Percentiles rank a stretch among this genome's conserved stretches.
Conservation (phyloP, 2,329 filamentous ascomycete species). For the Elsinoe australis region DNA sequence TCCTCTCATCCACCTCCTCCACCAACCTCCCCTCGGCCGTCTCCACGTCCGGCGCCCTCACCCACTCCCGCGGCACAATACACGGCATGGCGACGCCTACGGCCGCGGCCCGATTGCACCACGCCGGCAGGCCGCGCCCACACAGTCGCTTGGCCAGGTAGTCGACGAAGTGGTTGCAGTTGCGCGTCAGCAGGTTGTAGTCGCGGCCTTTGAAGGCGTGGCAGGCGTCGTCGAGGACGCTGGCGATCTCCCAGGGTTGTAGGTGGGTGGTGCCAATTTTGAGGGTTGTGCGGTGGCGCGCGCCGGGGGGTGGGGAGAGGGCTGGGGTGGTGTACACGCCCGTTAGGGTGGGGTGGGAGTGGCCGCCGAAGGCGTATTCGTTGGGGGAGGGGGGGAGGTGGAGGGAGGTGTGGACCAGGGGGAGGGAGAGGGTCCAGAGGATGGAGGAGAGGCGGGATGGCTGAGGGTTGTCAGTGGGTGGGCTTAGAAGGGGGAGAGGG, state of each 20-base stretch:
- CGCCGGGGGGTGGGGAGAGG: conserved; percentile 66
- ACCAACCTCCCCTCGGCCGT: conserved; percentile 63
- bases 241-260: conserved; percentile 60
- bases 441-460: conserved; percentile 67
- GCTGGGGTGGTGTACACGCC: conserved; percentile 71
- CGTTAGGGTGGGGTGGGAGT: conserved; percentile 61
- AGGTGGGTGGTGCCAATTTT: conserved; percentile 67
- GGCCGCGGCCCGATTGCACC: conserved; percentile 77
- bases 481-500: neutral
- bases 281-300: conserved; percentile 65
- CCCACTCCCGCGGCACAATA: conserved; percentile 74
- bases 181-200: conserved; percentile 75
- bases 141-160: conserved; percentile 68
- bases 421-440: conserved; percentile 69
- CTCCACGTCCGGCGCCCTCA: conserved; percentile 69
- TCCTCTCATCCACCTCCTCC: conserved; percentile 42
- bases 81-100: conserved; percentile 76
- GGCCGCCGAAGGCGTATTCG: conserved; percentile 81
- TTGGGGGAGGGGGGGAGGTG: conserved; percentile 59
- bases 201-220: conserved; percentile 59
- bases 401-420: conserved; percentile 73
- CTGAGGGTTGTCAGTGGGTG: conserved; percentile 34
- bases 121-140: conserved; percentile 59
- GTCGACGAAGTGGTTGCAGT: conserved; percentile 84
- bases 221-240: conserved; percentile 51